phyloP scores from a whole-genome alignment of 129 eudicot genomes.

The Flaveria bidentis region DNA sequence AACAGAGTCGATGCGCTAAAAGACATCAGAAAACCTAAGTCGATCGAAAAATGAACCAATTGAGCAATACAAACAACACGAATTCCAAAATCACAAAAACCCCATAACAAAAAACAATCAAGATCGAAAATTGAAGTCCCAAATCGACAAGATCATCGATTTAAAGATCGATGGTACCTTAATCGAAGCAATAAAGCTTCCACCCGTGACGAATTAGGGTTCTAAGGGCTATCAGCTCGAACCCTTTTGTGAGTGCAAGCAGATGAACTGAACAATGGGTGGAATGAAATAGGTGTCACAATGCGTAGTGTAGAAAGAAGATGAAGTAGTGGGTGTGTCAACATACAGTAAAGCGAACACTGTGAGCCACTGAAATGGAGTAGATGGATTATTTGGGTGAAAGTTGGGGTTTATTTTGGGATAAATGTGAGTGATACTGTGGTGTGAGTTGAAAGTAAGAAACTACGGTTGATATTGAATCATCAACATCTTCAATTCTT shows the following conservation, averaged over 20 bases:
- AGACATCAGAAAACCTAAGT: conserved; percentile 1
- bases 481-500: conserved; percentile 17
- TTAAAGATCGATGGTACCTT: conserved; percentile 24
- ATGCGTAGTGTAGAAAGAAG: neutral
- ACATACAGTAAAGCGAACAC: conserved; percentile 22
- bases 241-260: neutral
- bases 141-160: neutral
- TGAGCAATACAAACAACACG: neutral
- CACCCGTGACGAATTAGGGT: conserved; percentile 19
- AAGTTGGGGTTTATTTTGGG: conserved; percentile 29
- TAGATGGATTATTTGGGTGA: conserved; percentile 27
- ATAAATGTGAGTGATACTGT: conserved; percentile 47
- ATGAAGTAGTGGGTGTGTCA: conserved; percentile 19
- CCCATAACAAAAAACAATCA: neutral
- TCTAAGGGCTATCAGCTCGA: neutral
- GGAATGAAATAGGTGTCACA: conserved; percentile 6
- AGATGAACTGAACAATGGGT: too few relatives aligned
- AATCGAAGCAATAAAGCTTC: conserved; percentile 6
- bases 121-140: neutral
- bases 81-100: too few relatives aligned
- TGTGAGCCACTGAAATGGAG: conserved; percentile 65
- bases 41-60: neutral
- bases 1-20: neutral
- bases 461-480: conserved; percentile 36
- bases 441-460: conserved; percentile 57